These are phyloP conservation scores for Phytophthora ohioensis DNA, from an alignment of 352 stramenopile genomes.

Conservation along the genomic window DNA sequence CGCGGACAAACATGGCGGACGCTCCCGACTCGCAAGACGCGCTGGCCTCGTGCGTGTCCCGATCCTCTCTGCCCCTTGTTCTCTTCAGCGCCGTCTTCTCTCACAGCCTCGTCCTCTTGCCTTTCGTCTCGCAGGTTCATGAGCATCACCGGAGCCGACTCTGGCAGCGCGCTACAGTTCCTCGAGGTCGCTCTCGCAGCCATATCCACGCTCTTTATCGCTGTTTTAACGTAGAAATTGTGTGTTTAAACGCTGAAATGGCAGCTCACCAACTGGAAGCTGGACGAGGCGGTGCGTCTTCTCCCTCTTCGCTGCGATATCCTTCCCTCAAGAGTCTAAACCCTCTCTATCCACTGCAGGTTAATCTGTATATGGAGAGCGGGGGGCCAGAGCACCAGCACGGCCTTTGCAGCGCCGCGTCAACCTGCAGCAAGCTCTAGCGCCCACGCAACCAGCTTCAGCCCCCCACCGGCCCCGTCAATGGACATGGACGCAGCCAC, in stretches of 20 bases:
- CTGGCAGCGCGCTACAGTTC: constrained; percentile 71
- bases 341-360: constrained; percentile 32
- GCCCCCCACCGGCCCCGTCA: constrained; percentile 5
- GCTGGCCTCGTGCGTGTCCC: constrained; percentile 51
- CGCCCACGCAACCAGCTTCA: constrained; percentile 4
- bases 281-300: constrained; percentile 69
- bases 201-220: constrained; percentile 4
- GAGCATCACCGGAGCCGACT: constrained; percentile 83
- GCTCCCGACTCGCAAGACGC: constrained; percentile 42
- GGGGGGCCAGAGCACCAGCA: constrained; percentile 41
- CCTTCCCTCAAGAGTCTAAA: not conserved
- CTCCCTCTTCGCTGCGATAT: not conserved
- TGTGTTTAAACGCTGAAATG: constrained; percentile 7
- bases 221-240: constrained; percentile 14
- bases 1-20: constrained; percentile 23
- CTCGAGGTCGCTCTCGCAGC: constrained; percentile 56
- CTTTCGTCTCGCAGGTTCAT: constrained; percentile 69
- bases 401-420: constrained; percentile 22
- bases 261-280: constrained; percentile 80
- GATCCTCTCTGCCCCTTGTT: not conserved
- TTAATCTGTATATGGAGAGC: constrained; percentile 90
- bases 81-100: not conserved
- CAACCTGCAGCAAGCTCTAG: constrained; percentile 5
- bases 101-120: not conserved
- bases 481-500: constrained; percentile 37